These are phyloP conservation scores for Phoenix dactylifera DNA, from an alignment of 176 grass and related monocot species.

Conservation along the genomic window DNA sequence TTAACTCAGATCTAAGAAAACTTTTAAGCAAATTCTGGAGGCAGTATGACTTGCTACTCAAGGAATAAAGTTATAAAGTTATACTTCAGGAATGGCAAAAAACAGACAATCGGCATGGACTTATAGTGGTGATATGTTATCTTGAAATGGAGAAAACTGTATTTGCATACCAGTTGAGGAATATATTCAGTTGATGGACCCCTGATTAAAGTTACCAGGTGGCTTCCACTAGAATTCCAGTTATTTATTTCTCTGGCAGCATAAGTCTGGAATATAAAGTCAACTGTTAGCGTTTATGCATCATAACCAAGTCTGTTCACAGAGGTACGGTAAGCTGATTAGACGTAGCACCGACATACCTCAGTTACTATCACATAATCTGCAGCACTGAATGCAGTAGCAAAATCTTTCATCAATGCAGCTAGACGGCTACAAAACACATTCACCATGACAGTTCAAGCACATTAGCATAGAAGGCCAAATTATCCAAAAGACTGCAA, in stretches of 20 bases:
- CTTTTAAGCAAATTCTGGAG: too few relatives aligned
- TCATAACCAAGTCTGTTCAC: too few relatives aligned
- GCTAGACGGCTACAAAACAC: constrained; percentile 3
- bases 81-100: too few relatives aligned
- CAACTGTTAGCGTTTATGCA: too few relatives aligned
- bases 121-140: background rate
- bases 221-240: background rate
- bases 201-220: background rate
- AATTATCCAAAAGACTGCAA: background rate
- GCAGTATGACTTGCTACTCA: too few relatives aligned
- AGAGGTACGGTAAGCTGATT: too few relatives aligned
- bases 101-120: too few relatives aligned
- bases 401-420: constrained; percentile 2
- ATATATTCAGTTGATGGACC: constrained; percentile 15
- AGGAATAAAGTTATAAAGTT: too few relatives aligned
- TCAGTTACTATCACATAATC: constrained; percentile 11
- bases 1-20: too few relatives aligned
- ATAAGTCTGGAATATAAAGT: constrained; percentile 1
- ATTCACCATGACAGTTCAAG: background rate
- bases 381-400: background rate
- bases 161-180: constrained; percentile 5
- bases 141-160: background rate
- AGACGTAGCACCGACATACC: background rate
- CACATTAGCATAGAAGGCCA: background rate
- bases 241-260: constrained; percentile 12